These are phyloP conservation scores for Neurospora sp. DNA, from an alignment of 495 filamentous ascomycete genomes.

Conservation along the genomic window DNA sequence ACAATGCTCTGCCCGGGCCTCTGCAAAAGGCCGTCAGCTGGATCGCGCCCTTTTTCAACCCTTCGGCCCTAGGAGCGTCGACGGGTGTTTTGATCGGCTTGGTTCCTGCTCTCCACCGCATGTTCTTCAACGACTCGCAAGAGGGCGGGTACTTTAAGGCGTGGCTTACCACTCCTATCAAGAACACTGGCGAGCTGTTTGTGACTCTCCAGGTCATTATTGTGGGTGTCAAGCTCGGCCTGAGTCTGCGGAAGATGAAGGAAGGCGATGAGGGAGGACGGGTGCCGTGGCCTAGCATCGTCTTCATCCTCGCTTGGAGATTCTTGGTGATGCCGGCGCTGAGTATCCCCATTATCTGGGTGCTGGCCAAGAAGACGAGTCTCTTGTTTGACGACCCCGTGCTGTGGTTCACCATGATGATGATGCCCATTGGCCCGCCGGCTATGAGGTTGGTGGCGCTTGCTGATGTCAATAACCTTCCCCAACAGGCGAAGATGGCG, in stretches of 20 bases:
- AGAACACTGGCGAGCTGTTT: slow-evolving; percentile 61
- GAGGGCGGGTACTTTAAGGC: slow-evolving; percentile 63
- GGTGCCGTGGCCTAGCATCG: slow-evolving; percentile 42
- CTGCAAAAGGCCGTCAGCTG: slow-evolving; percentile 32
- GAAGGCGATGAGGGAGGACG: slow-evolving; percentile 21
- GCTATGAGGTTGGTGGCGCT: slow-evolving; percentile 60
- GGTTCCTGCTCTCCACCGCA: slow-evolving; percentile 48
- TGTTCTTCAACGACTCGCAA: slow-evolving; percentile 53
- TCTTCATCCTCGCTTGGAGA: slow-evolving; percentile 38
- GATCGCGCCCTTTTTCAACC: slow-evolving; percentile 48
- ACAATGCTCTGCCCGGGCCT: slow-evolving; percentile 27
- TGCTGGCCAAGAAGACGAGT: slow-evolving; percentile 48
- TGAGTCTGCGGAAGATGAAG: slow-evolving; percentile 43
- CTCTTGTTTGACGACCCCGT: slow-evolving; percentile 56
- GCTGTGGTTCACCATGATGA: slow-evolving; percentile 67
- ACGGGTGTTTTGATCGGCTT: slow-evolving; percentile 55
- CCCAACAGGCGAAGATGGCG: slow-evolving; percentile 51
- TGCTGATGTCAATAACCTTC: slow-evolving; percentile 52
- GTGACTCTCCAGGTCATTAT: slow-evolving; percentile 62
- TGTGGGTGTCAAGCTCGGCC: slow-evolving; percentile 58
- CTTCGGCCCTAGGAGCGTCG: slow-evolving; percentile 55
- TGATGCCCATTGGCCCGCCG: slow-evolving; percentile 65
- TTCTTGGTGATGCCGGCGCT: slow-evolving; percentile 21
- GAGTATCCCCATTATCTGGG: slow-evolving; percentile 51
- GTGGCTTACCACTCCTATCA: slow-evolving; percentile 58